Evolutionary conservation across 441 rosid genomes (phyloP).

Genomic region (Flueggea neowawraea): DNA sequence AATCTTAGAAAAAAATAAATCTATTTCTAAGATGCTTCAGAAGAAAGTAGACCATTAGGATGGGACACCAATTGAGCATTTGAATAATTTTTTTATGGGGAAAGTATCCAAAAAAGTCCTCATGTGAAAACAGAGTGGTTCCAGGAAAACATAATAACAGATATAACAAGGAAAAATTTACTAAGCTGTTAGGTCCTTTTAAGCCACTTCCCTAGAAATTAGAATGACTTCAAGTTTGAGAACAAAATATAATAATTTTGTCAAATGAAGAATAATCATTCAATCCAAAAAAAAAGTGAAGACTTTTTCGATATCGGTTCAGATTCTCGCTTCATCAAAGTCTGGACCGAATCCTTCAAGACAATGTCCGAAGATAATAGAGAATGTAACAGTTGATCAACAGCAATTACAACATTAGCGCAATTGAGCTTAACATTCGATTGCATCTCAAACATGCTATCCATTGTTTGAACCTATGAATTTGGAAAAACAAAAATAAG

Average conservation of each 20-base stretch:
- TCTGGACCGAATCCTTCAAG: conserved; percentile 25
- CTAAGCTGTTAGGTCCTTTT: too few relatives aligned
- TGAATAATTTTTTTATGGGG: not conserved
- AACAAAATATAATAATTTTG: not conserved
- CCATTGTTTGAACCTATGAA: conserved; percentile 57
- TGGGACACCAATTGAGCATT: not conserved
- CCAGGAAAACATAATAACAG: not conserved
- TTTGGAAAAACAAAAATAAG: conserved; percentile 7
- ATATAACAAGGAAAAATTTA: not conserved
- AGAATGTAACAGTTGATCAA: conserved; percentile 45
- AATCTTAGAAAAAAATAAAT: not conserved
- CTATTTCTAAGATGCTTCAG: not conserved
- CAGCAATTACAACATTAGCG: conserved; percentile 53
- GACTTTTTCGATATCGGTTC: conserved; percentile 43
- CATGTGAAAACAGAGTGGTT: not conserved
- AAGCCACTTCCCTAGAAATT: too few relatives aligned
- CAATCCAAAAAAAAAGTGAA: not conserved
- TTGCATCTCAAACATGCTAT: conserved; percentile 49
- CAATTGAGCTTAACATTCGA: too few relatives aligned
- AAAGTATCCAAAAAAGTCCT: not conserved
- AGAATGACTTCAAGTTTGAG: not conserved
- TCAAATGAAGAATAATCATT: conserved; percentile 8
- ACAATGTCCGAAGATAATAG: conserved; percentile 34
- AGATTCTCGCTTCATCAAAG: conserved; percentile 42
- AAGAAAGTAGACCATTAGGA: not conserved